Percentiles rank a stretch among this genome's conserved stretches.
Conservation (phyloP, 208 protist genomes). For the Phytomonas serpens region DNA sequence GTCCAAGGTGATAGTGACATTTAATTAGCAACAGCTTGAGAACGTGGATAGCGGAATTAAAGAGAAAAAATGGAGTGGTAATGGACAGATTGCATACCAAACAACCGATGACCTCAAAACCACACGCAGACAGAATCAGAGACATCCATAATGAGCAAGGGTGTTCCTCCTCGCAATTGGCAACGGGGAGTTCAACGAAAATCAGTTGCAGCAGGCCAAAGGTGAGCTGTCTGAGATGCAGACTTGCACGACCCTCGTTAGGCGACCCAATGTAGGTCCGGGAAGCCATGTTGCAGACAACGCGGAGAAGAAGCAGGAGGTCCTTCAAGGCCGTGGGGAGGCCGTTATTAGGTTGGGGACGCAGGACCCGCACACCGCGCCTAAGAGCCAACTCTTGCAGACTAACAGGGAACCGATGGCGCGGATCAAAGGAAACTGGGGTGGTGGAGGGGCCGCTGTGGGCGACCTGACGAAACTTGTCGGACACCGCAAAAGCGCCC, state of each 20-base stretch:
- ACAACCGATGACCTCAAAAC: conserved; percentile 52
- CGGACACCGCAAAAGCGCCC: not conserved
- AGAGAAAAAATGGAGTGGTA: conserved; percentile 50
- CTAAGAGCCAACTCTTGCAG: conserved; percentile 27
- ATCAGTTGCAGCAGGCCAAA: conserved; percentile 50
- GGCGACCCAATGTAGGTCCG: conserved; percentile 27
- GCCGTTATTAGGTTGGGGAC: conserved; percentile 15
- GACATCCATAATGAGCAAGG: conserved; percentile 57
- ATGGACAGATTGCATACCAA: conserved; percentile 45
- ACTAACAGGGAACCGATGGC: conserved; percentile 21
- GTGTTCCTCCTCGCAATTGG: conserved; percentile 65
- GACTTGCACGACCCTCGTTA: conserved; percentile 32
- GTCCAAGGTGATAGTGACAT: conserved; percentile 57
- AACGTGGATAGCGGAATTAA: conserved; percentile 38
- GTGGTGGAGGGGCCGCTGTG: not conserved
- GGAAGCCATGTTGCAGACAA: conserved; percentile 36
- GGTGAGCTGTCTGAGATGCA: conserved; percentile 43
- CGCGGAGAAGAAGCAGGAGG: conserved; percentile 45
- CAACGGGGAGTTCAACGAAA: conserved; percentile 43
- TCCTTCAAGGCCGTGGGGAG: conserved; percentile 50
- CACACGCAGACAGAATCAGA: conserved; percentile 41
- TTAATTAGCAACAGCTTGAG: conserved; percentile 53
- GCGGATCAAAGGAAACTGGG: conserved; percentile 20
- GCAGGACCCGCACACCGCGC: conserved; percentile 21
- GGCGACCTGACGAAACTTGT: not conserved